Evolutionary conservation across 768 basidiomycete species (phyloP), one percentile per base, ranked within the genome.

Genomic region (Clitopilus hobsonii): DNA sequence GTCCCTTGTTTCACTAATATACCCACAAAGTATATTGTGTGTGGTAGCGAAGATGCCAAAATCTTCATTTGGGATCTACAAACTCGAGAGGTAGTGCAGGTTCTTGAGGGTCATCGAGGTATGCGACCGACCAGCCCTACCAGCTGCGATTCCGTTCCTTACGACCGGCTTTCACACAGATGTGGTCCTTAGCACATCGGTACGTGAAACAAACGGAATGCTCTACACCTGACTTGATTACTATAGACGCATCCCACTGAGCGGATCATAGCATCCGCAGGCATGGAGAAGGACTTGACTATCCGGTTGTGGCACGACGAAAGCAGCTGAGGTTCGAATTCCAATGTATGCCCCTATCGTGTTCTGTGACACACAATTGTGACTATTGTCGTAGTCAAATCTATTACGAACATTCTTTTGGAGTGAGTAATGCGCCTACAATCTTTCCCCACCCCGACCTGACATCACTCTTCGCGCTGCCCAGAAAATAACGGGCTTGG

Each of bases 31-130:
- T 91, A 85, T 68, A 79, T 98, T 45, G 80, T 96, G 4, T 84
- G 89, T 49, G 97, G 97, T 1, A 91, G 89, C 54, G 96, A 98
- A 70, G 95, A 97, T 68, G 77, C 81, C 60, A 95, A 90, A 64
- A 74, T 94, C 24, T 89, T 90, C 60, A 74, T 97, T 26, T 97
- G 94, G 92, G 90, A 97, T 66, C 66, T 98, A 51, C 91, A 95
- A 68, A 85, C 82, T 6, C 78, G 92, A 22, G 77, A 89, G 64
- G 72, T 94, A 5, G 70, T 86, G 29, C 93, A 96, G 65, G 68
- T 81, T 11, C 73, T 91, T 11, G 84, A 91, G 58, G 88, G 90
- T 1, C 94, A 95, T 69, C 78, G 86, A 72, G 94, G 91, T 92
- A 56, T 45, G 68, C 23, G n/a, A n/a, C n/a, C n/a, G n/a, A n/a